These are phyloP conservation scores for Lentinula edodes DNA, from an alignment of 768 basidiomycete genomes.

Conservation along the genomic window DNA sequence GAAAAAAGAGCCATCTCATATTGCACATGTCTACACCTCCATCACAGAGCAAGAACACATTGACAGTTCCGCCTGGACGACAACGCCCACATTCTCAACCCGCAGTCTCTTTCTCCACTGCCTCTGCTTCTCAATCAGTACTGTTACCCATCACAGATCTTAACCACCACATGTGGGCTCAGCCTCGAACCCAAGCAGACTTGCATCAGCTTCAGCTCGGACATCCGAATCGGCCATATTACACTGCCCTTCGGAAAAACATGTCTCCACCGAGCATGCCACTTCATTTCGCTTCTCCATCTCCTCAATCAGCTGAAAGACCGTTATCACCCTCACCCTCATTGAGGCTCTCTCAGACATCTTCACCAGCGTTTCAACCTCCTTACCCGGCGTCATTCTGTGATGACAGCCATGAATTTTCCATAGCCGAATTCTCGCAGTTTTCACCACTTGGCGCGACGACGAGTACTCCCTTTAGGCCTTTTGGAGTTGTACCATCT, in stretches of 20 bases:
- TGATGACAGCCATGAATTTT: not conserved
- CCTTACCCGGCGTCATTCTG: not conserved
- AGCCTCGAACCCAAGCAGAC: not conserved
- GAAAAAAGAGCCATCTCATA: conserved; percentile 1
- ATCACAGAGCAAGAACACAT: not conserved
- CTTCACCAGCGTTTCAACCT: not conserved
- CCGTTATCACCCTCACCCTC: not conserved
- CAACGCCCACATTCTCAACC: conserved; percentile 2
- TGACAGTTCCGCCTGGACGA: not conserved
- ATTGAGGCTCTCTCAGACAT: not conserved
- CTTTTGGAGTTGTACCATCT: not conserved
- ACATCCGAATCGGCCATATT: conserved; percentile 2
- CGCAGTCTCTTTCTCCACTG: not conserved
- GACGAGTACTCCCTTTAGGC: not conserved
- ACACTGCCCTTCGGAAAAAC: conserved; percentile 1
- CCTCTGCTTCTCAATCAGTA: not conserved
- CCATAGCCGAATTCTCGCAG: not conserved
- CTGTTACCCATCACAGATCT: not conserved
- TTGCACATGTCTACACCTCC: conserved; percentile 2
- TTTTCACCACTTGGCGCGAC: not conserved
- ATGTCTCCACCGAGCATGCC: not conserved
- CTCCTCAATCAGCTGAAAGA: not conserved
- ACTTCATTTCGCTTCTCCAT: not conserved
- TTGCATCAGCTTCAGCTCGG: not conserved
- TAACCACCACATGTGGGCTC: not conserved